Evolutionary conservation across 2,329 filamentous ascomycete species (phyloP).

Genomic region (Emergomyces orientalis): DNA sequence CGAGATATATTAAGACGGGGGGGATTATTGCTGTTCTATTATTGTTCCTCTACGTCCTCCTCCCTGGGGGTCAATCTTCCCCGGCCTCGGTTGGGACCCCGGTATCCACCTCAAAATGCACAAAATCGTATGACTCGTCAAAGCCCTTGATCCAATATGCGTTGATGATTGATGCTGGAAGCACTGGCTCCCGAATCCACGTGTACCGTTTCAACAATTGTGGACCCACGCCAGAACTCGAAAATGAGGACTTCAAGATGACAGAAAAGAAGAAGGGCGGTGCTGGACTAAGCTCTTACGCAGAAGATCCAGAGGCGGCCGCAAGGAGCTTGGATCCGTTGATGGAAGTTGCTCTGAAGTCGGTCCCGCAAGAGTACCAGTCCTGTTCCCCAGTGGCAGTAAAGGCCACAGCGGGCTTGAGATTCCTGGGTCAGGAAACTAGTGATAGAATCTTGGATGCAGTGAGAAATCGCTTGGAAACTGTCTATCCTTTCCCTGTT

Average conservation of each 20-base stretch:
- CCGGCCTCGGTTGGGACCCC: slow-evolving; percentile 4
- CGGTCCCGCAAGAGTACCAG: slow-evolving; percentile 80
- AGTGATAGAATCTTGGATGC: slow-evolving; percentile 77
- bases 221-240: slow-evolving; percentile 85
- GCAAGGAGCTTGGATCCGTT: slow-evolving; percentile 83
- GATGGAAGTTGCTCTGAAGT: slow-evolving; percentile 73
- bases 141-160: slow-evolving; percentile 97
- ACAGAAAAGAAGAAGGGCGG: slow-evolving; percentile 76
- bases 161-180: slow-evolving; percentile 96
- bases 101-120: slow-evolving; percentile 57
- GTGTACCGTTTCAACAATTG: slow-evolving; percentile 99
- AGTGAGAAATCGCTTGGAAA: slow-evolving; percentile 76
- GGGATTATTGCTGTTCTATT: slow-evolving; percentile 51
- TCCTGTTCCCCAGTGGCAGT: slow-evolving; percentile 92
- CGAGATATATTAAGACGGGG: slow-evolving; percentile 53
- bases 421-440: slow-evolving; percentile 71
- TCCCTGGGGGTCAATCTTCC: slow-evolving; percentile 28
- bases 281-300: slow-evolving; percentile 74
- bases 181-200: slow-evolving; percentile 94
- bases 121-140: slow-evolving; percentile 69
- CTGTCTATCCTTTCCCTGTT: slow-evolving; percentile 86
- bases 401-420: slow-evolving; percentile 90
- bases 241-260: slow-evolving; percentile 87
- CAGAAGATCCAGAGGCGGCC: slow-evolving; percentile 73
- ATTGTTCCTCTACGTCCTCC: slow-evolving; percentile 48